Percentiles rank a stretch among this genome's conserved stretches.
These are phyloP conservation scores for Colletotrichum cuscutae DNA, from an alignment of 2,329 filamentous ascomycete genomes.

Conservation along the genomic window DNA sequence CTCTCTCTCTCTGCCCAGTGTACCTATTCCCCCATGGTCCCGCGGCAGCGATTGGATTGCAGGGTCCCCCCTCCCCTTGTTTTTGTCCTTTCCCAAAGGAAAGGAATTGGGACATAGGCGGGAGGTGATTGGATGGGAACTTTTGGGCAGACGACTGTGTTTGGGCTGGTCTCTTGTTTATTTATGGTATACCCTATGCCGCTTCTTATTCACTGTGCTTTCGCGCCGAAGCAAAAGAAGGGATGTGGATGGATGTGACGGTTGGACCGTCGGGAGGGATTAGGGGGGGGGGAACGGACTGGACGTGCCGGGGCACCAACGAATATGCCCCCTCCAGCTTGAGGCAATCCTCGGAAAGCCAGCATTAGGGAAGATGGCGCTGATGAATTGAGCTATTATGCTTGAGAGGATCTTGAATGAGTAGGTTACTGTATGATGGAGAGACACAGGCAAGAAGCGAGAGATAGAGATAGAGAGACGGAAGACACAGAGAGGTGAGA, in stretches of 20 bases:
- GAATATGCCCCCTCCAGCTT: background rate
- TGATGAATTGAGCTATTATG: background rate
- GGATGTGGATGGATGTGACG: constrained; percentile 9
- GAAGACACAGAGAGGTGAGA: background rate
- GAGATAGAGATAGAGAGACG: background rate
- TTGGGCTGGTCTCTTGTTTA: constrained; percentile 1
- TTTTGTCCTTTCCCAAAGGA: background rate
- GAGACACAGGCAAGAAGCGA: background rate
- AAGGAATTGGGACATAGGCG: background rate
- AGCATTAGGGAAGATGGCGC: background rate
- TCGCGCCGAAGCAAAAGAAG: background rate
- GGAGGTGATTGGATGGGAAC: background rate
- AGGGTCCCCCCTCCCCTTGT: background rate
- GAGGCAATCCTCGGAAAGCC: background rate
- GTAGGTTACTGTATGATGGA: background rate
- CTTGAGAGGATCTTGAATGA: no score
- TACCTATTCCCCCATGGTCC: background rate
- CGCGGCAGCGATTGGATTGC: constrained; percentile 18
- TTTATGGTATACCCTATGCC: constrained; percentile 2
- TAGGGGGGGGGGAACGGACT: constrained; percentile 22
- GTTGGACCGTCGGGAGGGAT: background rate
- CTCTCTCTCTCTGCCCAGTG: no score
- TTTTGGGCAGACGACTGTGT: background rate
- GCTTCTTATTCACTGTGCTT: background rate
- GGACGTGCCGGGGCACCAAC: constrained; percentile 20